Base-by-base conservation (phyloP, 2,329 filamentous ascomycete species). In the Leptosphaerulina australis region DNA sequence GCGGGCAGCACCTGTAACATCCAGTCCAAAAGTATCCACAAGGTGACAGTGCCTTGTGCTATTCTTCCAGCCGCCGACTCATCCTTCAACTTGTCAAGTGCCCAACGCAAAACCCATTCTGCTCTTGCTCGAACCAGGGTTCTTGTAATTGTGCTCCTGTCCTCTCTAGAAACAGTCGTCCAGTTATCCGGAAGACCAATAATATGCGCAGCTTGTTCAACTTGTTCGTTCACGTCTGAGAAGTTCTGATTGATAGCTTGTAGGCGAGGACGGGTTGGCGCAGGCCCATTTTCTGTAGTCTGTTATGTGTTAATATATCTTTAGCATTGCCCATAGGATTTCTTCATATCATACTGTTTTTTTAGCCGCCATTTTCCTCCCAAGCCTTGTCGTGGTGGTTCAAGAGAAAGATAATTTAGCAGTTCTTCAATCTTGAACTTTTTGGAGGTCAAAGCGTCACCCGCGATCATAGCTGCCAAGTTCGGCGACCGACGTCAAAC, bases 21-120 rank as follows among this genome's bases (percentile, higher is more conserved):
- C 50, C 80, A 80, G 34, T 78, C 77, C 18, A 91, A 69, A 26
- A 91, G 79, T 22, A 75, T 77, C 88, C 82, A 86, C 22, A 77
- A 74, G 35, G 63, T 63, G n/a, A 69, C 56, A 31, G 77, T 74
- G 25, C 72, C 67, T 40, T 78, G 76, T 44, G 77, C 78, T 36
- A 65, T 63, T 15, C 44, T 63, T 18, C 72, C 64, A 25, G 55
- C 58, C 31, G 67, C 72, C 25, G 64, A 63, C 17, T 73, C 69
- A 37, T 72, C 67, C 59, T 77, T 81, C 43, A 87, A 58, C 64
- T 82, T 85, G 60, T 83, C 85, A 60, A 87, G 73, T 18, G 88
- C 71, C 86, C 86, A 88, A 63, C 82, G 80, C 49, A 88, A 67
- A 11, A 87, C 78, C 84, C 85, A 88, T 75, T 88, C 84, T 62